Base-by-base conservation (phyloP, 108 stramenopile species). In the Pseudonitzschia delicatissima region DNA sequence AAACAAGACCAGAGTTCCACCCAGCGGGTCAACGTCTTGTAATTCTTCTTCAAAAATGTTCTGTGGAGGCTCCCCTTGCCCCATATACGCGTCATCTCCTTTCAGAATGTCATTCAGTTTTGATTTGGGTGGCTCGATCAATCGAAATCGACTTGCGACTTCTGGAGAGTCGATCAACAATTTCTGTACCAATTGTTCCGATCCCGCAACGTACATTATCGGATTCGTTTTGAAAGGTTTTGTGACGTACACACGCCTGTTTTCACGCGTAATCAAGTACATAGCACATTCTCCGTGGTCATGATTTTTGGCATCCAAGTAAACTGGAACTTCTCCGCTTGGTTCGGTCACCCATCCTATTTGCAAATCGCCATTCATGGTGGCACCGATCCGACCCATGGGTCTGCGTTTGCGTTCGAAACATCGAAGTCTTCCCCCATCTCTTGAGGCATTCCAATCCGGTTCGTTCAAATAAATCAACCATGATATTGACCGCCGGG, bases 301-400 rank as follows among this genome's bases (percentile, higher is more conserved):
- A 26, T 63, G 58, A 35, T 68, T 71, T 36, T 77, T 58, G 11
- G 78, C 78, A 75, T 82, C 82, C 36, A 88, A 52, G 64, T 79
- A 88, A 0, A 86, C 87, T 0, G 83, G 84, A 58, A 81, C 72
- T 67, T 88, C 84, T 5, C 32, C 32, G 0, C 12, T 0, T 1
- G 72, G 66, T 21, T 26, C 18, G 21, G 35, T 3, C 33, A 86
- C 31, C 87, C 87, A 88, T 0, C 84, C 88, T 48, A 87, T 61
- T 67, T 90, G 86, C 45, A 87, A 72, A 55, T 86, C 83, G 37
- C 88, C 86, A 57, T 73, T 78, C 17, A 0, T 21, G 9, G 65
- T 48, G 25, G 72, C 66, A 42, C 78, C 72, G 13, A 68, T 57
- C 23, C 28, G 35, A n/a, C 58, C 35, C 4, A 21, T 27, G 5